Evolutionary conservation across 805 yeast genomes (phyloP).

Genomic region (Ogataea chonburiensis): DNA sequence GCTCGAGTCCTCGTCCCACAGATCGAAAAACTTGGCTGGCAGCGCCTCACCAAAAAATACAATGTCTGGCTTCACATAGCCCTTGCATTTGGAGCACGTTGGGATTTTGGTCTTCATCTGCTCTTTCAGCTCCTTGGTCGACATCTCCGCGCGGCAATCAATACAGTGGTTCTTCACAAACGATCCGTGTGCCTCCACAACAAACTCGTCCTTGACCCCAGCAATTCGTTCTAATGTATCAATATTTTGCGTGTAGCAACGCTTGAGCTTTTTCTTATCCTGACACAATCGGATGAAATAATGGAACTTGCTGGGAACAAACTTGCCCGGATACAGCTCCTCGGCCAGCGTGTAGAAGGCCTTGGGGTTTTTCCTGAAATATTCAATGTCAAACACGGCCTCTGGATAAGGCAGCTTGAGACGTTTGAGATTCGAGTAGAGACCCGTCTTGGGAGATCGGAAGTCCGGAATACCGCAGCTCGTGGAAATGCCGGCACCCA

Average conservation of each 20-base stretch:
- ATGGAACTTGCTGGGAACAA: slow-evolving; percentile 81
- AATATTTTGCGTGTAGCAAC: slow-evolving; percentile 90
- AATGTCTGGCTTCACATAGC: slow-evolving; percentile 88
- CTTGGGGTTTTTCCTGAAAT: slow-evolving; percentile 68
- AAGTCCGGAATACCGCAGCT: slow-evolving; percentile 95
- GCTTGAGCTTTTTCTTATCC: slow-evolving; percentile 55
- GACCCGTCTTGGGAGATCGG: slow-evolving; percentile 85
- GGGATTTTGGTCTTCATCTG: slow-evolving; percentile 42
- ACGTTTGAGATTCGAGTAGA: slow-evolving; percentile 74
- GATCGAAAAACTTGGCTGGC: slow-evolving; percentile 66
- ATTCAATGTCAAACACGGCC: slow-evolving; percentile 91
- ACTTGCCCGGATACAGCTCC: slow-evolving; percentile 87
- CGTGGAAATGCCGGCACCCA: slow-evolving; percentile 95
- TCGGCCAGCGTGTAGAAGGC: slow-evolving; percentile 84
- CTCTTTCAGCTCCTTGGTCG: slow-evolving; percentile 43
- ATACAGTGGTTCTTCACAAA: slow-evolving; percentile 85
- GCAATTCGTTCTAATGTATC: slow-evolving; percentile 89
- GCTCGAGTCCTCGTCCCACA: slow-evolving; percentile 58
- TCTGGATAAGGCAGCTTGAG: slow-evolving; percentile 87
- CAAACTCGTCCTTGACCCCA: slow-evolving; percentile 59
- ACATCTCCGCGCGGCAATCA: slow-evolving; percentile 60
- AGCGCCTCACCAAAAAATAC: slow-evolving; percentile 92
- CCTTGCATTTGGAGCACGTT: slow-evolving; percentile 62
- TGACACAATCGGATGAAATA: slow-evolving; percentile 65
- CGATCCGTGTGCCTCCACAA: slow-evolving; percentile 95